These are phyloP conservation scores for Penicillium lagena DNA, from an alignment of 495 filamentous ascomycete species.

Conservation along the genomic window DNA sequence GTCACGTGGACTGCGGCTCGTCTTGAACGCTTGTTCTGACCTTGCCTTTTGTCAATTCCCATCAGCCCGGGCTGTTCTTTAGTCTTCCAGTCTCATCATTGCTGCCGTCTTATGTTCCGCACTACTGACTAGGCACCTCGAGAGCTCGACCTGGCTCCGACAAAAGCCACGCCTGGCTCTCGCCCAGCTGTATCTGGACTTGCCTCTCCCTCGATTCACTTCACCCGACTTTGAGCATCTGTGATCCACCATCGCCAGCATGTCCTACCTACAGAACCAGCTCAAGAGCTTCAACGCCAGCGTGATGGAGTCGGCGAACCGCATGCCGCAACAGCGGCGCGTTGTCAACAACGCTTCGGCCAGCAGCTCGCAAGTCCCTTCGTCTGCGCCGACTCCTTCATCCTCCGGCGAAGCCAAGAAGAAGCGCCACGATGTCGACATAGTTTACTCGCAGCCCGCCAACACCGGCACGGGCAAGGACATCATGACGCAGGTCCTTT, in stretches of 20 bases:
- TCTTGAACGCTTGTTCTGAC: not conserved
- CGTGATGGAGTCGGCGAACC: constrained; percentile 36
- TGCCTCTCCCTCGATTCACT: not conserved
- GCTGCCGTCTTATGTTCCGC: not conserved
- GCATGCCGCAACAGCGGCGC: constrained; percentile 38
- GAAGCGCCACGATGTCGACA: constrained; percentile 51
- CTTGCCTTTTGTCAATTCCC: no score
- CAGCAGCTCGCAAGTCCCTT: constrained; percentile 34
- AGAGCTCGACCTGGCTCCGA: not conserved
- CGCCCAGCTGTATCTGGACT: not conserved
- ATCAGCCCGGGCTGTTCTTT: no score
- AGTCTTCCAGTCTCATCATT: not conserved
- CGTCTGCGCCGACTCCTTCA: constrained; percentile 33
- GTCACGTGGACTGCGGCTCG: constrained; percentile 9
- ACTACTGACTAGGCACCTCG: not conserved
- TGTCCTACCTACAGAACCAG: constrained; percentile 43
- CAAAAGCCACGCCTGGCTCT: not conserved
- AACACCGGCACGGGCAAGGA: constrained; percentile 71
- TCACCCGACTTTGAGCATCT: not conserved
- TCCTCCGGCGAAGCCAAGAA: constrained; percentile 43
- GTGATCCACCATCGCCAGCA: constrained; percentile 11
- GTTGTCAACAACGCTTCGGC: constrained; percentile 28
- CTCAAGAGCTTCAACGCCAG: constrained; percentile 43
- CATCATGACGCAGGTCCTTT: constrained; percentile 77
- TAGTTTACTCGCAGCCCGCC: constrained; percentile 72